These are phyloP conservation scores for Fusarium liriodendri DNA, from an alignment of 2,329 filamentous ascomycete genomes.

Conservation along the genomic window DNA sequence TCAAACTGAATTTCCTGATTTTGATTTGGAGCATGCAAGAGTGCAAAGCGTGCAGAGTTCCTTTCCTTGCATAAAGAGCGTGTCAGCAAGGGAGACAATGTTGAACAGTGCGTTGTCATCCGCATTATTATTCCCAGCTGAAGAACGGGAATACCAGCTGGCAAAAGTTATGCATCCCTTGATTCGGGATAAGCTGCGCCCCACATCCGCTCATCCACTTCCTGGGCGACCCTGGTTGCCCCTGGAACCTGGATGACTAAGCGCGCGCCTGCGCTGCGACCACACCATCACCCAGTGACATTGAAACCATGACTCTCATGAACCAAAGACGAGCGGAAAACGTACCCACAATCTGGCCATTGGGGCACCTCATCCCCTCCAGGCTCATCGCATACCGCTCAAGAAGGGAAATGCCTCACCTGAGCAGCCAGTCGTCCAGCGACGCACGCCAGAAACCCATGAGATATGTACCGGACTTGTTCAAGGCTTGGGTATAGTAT, in stretches of 20 bases:
- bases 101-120: not conserved
- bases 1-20: not conserved
- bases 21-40: not conserved
- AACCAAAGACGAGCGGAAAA: constrained; percentile 34
- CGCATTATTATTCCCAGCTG: not conserved
- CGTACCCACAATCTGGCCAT: constrained; percentile 45
- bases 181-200: not conserved
- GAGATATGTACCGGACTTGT: not conserved
- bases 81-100: not conserved
- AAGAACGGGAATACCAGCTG: not conserved
- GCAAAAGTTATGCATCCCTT: not conserved
- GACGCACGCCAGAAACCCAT: not conserved
- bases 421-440: not conserved
- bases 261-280: constrained; percentile 32
- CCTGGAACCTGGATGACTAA: constrained; percentile 36
- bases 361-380: constrained; percentile 35
- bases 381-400: constrained; percentile 29
- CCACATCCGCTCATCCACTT: not conserved
- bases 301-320: constrained; percentile 39
- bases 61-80: not conserved
- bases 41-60: not conserved
- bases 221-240: not conserved
- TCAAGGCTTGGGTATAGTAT: constrained; percentile 1
- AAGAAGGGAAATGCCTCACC: constrained; percentile 22
- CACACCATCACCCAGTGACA: constrained; percentile 36